Evolutionary conservation across 2,329 filamentous ascomycete genomes (phyloP), one percentile per base, ranked within the genome.

Genomic region (Venturiaceae sp.): DNA sequence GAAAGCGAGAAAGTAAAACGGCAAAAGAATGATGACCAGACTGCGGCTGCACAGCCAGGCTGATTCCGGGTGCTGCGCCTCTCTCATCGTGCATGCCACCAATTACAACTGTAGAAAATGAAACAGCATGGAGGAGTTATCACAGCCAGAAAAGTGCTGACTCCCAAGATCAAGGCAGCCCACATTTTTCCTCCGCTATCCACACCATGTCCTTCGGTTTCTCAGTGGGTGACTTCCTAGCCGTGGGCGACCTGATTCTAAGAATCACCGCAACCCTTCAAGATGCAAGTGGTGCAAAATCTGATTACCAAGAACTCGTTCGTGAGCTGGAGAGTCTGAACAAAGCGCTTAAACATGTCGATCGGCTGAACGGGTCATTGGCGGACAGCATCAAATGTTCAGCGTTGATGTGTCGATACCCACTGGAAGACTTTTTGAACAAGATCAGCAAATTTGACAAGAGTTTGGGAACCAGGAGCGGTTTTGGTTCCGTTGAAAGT

Each of bases 201-300:
- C n/a, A n/a, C n/a, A n/a, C n/a, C n/a, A 63, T 63, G 64, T 62
- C 62, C 26, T 66, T 66, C 39, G 63, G 65, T 8, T 64, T 70
- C 55, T 66, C 63, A n/a, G 52, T 61, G 36, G 61, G 67, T 39
- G 64, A 68, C 57, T 64, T 70, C 56, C 62, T 69, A 52, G 60
- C 66, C 14, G 63, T 64, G 14, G 50, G 64, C 13, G 62, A 65
- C 37, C 58, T 70, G 8, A 60, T 68, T 8, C 46, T 59, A 8
- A 63, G 63, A 5, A 61, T 66, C 23, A 33, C 64, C 16, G 57
- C 58, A n/a, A 61, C 59, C 23, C 58, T 70, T 5, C n/a, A n/a
- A n/a, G n/a, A n/a, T n/a, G 36, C 11, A n/a, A 11, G 36, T 39
- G 36, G 36, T n/a, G 11, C 36, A 39, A 39, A 11, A 39, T 11